These are phyloP conservation scores for Fusarium abutilonis DNA, from an alignment of 2,329 filamentous ascomycete species.

Conservation along the genomic window DNA sequence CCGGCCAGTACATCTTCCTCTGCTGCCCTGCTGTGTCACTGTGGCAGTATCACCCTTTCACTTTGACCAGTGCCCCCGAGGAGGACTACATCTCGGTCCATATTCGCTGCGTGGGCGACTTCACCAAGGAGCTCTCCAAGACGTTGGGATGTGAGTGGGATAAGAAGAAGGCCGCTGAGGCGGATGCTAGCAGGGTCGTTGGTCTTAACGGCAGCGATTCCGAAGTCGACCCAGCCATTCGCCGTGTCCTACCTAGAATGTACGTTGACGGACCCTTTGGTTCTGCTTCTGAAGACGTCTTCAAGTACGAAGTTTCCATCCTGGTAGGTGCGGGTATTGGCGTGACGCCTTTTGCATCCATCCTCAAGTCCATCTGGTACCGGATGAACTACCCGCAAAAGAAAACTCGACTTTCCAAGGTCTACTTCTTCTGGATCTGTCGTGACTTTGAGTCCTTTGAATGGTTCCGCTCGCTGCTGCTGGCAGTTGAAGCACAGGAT, in stretches of 20 bases:
- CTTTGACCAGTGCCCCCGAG: slow-evolving; percentile 85
- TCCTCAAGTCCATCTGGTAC: slow-evolving; percentile 93
- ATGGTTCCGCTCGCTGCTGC: slow-evolving; percentile 85
- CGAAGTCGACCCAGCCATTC: slow-evolving; percentile 73
- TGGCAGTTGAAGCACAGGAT: slow-evolving; percentile 88
- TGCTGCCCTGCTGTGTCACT: slow-evolving; percentile 87
- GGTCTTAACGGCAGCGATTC: slow-evolving; percentile 70
- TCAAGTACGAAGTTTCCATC: slow-evolving; percentile 84
- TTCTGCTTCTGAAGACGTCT: slow-evolving; percentile 86
- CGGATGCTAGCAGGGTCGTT: slow-evolving; percentile 71
- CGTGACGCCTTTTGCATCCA: slow-evolving; percentile 86
- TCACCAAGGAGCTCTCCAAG: slow-evolving; percentile 75
- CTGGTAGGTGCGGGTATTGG: slow-evolving; percentile 86
- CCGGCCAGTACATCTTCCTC: slow-evolving; percentile 89
- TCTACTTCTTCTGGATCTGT: slow-evolving; percentile 95
- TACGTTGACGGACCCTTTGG: slow-evolving; percentile 89
- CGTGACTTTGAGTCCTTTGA: slow-evolving; percentile 88
- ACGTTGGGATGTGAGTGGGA: slow-evolving; percentile 81
- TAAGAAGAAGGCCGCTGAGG: slow-evolving; percentile 49
- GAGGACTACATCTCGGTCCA: slow-evolving; percentile 92
- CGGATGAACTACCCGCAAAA: slow-evolving; percentile 87
- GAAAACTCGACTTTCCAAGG: slow-evolving; percentile 81
- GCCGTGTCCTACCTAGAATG: slow-evolving; percentile 78
- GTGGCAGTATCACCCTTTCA: slow-evolving; percentile 91
- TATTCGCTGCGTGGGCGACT: slow-evolving; percentile 84